Conservation (phyloP, 345 rosid genomes). For the Durio zibethinus region DNA sequence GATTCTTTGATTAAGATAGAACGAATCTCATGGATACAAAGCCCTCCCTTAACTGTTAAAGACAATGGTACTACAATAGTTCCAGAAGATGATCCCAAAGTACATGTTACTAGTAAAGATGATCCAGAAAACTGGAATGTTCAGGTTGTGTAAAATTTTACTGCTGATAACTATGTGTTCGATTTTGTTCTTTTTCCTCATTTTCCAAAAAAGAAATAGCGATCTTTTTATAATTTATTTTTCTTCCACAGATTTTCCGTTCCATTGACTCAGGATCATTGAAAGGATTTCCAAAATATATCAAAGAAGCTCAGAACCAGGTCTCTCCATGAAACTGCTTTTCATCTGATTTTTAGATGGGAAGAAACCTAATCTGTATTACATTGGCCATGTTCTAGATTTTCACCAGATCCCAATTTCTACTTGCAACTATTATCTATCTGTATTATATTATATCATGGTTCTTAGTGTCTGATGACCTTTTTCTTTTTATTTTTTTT, state of each 20-base stretch:
- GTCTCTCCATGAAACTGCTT: conserved; percentile 26
- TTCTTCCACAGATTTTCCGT: conserved; percentile 51
- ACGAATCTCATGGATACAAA: conserved; percentile 90
- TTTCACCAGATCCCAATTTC: neutral
- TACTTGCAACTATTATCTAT: neutral
- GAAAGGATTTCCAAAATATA: conserved; percentile 57
- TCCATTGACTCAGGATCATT: conserved; percentile 67
- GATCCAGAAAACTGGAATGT: conserved; percentile 79
- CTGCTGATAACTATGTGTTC: neutral
- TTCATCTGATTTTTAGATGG: neutral
- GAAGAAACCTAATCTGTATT: neutral
- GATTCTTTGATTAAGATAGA: conserved; percentile 78
- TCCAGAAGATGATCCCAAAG: conserved; percentile 50
- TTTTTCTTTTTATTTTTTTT: conserved; percentile 11
- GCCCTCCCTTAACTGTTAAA: conserved; percentile 41
- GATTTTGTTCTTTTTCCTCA: neutral
- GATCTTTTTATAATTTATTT: neutral
- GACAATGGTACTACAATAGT: conserved; percentile 42
- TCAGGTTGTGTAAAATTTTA: conserved; percentile 49
- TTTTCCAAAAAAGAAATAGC: neutral
- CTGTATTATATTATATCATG: neutral
- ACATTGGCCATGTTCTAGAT: neutral
- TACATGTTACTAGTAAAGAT: conserved; percentile 51
- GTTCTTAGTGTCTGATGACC: conserved; percentile 9
- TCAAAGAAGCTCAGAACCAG: conserved; percentile 35